Conservation (phyloP, 345 rosid genomes). For the Physaria fendleri region DNA sequence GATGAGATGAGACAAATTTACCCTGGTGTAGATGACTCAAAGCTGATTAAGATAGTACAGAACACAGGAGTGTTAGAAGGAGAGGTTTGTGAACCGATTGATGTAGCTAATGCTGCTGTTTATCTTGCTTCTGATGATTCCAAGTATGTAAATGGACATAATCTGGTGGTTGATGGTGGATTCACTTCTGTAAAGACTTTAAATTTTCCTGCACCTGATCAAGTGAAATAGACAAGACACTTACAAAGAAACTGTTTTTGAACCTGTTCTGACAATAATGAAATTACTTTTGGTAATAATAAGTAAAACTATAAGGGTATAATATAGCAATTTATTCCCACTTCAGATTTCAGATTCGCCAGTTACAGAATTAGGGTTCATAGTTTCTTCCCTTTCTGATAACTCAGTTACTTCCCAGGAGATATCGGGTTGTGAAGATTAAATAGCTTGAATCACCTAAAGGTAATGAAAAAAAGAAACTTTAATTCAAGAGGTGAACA, state of each 20-base stretch:
- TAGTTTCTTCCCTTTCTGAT: neutral
- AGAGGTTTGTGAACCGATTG: constrained; percentile 55
- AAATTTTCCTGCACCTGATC: constrained; percentile 44
- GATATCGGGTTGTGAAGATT: neutral
- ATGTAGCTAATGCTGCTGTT: constrained; percentile 80
- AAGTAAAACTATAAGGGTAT: constrained; percentile 10
- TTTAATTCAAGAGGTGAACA: neutral
- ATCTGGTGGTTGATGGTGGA: constrained; percentile 90
- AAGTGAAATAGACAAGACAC: constrained; percentile 23
- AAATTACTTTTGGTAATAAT: neutral
- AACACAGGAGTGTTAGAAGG: constrained; percentile 44
- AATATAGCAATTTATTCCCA: neutral
- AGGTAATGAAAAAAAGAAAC: constrained; percentile 5
- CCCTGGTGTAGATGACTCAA: constrained; percentile 32
- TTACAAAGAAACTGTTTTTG: constrained; percentile 19
- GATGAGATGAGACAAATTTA: constrained; percentile 45
- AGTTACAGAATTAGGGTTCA: constrained; percentile 20
- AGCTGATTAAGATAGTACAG: constrained; percentile 36
- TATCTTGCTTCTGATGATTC: constrained; percentile 78
- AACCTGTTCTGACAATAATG: too few species aligned
- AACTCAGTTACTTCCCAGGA: neutral
- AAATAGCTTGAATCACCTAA: neutral
- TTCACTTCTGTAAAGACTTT: constrained; percentile 57
- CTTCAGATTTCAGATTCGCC: neutral
- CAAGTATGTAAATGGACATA: constrained; percentile 77